Conservation (phyloP, 2,329 filamentous ascomycete genomes). For the Colletotrichum echinochloae region DNA sequence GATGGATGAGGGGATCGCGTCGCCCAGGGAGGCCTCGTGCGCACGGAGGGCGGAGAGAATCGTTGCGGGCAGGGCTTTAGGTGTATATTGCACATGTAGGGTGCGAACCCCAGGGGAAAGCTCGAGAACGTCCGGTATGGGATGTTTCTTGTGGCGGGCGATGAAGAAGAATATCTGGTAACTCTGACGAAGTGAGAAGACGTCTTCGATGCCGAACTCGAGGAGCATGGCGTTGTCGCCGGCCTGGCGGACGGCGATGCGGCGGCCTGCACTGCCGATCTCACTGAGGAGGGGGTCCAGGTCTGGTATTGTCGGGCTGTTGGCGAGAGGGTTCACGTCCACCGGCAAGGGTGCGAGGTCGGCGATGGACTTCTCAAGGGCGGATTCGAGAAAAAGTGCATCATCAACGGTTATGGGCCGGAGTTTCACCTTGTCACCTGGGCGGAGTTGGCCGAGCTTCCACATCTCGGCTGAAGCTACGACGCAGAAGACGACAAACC, state of each 20-base stretch:
- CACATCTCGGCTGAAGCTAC: slow-evolving; percentile 55
- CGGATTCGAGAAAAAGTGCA: slow-evolving; percentile 44
- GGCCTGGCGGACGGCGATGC: slow-evolving; percentile 47
- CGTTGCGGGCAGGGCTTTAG: slow-evolving; percentile 37
- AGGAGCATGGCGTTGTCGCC: slow-evolving; percentile 51
- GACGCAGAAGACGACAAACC: slow-evolving; percentile 54
- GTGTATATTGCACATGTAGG: slow-evolving; percentile 48
- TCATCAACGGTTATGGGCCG: slow-evolving; percentile 46
- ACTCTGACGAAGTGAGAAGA: slow-evolving; percentile 50
- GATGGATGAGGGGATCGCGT: slow-evolving; percentile 42
- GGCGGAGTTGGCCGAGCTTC: slow-evolving; percentile 56
- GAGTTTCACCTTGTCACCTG: slow-evolving; percentile 53
- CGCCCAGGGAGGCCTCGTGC: slow-evolving; percentile 45
- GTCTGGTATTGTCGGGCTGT: background rate
- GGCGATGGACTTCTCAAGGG: slow-evolving; percentile 44
- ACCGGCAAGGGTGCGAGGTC: slow-evolving; percentile 26
- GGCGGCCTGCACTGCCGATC: slow-evolving; percentile 38
- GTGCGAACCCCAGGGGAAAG: slow-evolving; percentile 51
- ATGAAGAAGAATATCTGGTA: slow-evolving; percentile 51
- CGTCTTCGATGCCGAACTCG: slow-evolving; percentile 47
- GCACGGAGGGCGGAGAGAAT: slow-evolving; percentile 43
- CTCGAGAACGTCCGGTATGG: slow-evolving; percentile 48
- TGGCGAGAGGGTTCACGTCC: background rate
- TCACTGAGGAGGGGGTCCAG: slow-evolving; percentile 35
- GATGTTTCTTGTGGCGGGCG: slow-evolving; percentile 45